Evolutionary conservation across 169 alveolate species (phyloP).

Genomic region (Eimeria necatrix): DNA sequence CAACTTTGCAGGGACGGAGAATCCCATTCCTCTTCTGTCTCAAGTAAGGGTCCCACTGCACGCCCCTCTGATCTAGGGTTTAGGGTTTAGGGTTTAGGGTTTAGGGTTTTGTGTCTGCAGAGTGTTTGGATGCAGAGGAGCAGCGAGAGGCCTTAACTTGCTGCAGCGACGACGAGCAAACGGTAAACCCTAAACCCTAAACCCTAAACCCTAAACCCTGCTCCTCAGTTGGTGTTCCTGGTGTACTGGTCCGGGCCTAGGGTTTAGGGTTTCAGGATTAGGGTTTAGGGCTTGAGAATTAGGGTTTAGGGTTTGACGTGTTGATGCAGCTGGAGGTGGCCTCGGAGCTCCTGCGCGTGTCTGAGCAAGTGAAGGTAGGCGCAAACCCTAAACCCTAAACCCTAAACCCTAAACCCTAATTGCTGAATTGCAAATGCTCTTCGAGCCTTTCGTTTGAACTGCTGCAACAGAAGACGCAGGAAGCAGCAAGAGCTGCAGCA

Average conservation of each 20-base stretch:
- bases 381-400: constrained; percentile 44
- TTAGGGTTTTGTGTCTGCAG: constrained; percentile 6
- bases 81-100: neutral
- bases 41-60: too few relatives aligned
- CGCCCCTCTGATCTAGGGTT: too few relatives aligned
- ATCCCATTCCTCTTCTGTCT: too few relatives aligned
- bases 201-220: constrained; percentile 31
- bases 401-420: constrained; percentile 32
- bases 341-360: constrained; percentile 46
- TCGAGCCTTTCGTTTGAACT: neutral
- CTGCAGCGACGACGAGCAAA: neutral
- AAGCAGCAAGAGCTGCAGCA: constrained; percentile 38
- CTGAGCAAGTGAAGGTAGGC: constrained; percentile 35
- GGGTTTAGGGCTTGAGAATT: constrained; percentile 29
- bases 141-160: neutral
- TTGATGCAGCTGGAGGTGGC: constrained; percentile 1
- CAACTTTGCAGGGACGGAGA: too few relatives aligned
- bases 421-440: neutral
- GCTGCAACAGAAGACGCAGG: constrained; percentile 49
- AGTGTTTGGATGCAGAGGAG: neutral
- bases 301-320: neutral
- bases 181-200: constrained; percentile 63
- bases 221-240: neutral
- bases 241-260: neutral
- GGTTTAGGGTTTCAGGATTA: neutral